Base-by-base conservation (phyloP, 331 rosid genomes). In the Malus hybrid region DNA sequence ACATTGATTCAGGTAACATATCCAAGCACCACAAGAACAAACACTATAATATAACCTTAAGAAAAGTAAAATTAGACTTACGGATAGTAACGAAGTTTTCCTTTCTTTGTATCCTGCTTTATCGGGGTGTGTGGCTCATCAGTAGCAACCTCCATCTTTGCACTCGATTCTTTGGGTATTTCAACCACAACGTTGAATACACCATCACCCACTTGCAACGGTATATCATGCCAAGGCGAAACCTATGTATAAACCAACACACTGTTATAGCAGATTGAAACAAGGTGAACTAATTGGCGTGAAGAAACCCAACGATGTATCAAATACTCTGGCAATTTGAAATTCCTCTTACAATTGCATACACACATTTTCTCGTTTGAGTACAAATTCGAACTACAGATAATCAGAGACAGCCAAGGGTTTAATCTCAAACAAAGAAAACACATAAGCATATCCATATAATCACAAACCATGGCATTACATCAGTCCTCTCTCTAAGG, bases 181-280 rank as follows among this genome's bases (percentile, higher is more conserved):
- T 95, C 99, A 61, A 90, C 93, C 73, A 95, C 66, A 68, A 65
- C 87, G 88, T 89, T 92, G 80, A 90, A 95, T 34, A 80, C 65
- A 58, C 87, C 97, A 77, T 85, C 85, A 44, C 93, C 97, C 77
- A 85, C 69, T 79, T 79, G 92, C 86, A 95, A 80, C 11, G 99
- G 99, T 77, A 95, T 72, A 83, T 95, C 99, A 84, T 95, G 99
- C 99, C 99, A 95, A 46, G 99, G 99, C 52, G 99, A 92, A 84
- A 95, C 88, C 98, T 95, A 85, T 66, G 70, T 63, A 68, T 42
- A n/a, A 60, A 58, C 42, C 48, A 73, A 33, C 13, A 76, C 1
- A 24, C 66, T 34, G 22, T 76, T 72, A 74, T 58, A 58, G 77
- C 50, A 64, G 22, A 57, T 7, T 48, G 74, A 80, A 57, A 58